These are phyloP conservation scores for Hibiscus syriacus DNA, from an alignment of 345 rosid species.

Conservation along the genomic window DNA sequence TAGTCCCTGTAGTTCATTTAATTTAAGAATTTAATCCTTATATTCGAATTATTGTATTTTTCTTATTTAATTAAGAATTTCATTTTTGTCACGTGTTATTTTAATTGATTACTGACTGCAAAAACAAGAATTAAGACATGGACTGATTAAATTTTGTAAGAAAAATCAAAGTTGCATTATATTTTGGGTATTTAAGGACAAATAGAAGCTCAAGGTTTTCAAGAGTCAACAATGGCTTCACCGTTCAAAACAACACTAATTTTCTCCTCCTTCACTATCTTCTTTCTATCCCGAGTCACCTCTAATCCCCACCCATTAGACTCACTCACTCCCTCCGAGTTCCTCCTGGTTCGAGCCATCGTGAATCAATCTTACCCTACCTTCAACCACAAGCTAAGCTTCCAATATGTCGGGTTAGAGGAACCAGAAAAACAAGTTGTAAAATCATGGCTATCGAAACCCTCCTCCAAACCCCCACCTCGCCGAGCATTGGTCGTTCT, in stretches of 20 bases:
- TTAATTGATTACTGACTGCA: too few relatives aligned
- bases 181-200: not conserved
- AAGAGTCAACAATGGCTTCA: not conserved
- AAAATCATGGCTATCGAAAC: constrained; percentile 18
- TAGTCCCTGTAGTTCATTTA: too few relatives aligned
- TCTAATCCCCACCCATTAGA: constrained; percentile 22
- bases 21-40: too few relatives aligned
- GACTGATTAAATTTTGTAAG: too few relatives aligned
- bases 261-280: constrained; percentile 5
- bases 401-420: constrained; percentile 31
- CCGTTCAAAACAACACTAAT: not conserved
- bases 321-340: constrained; percentile 18
- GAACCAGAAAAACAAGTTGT: constrained; percentile 26
- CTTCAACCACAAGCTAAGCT: constrained; percentile 9
- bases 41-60: too few relatives aligned
- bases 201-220: not conserved
- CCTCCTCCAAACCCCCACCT: constrained; percentile 7
- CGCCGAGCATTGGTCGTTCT: constrained; percentile 26
- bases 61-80: too few relatives aligned
- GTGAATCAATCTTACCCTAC: constrained; percentile 5
- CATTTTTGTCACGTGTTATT: too few relatives aligned
- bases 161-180: not conserved
- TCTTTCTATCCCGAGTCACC: not conserved
- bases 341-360: constrained; percentile 17
- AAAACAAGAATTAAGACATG: too few relatives aligned